A percentile compares a stretch with the other conserved stretches of the same genome.
Conservation (phyloP, 1,284 basidiomycete genomes). For the Boletellus deceptivus region DNA sequence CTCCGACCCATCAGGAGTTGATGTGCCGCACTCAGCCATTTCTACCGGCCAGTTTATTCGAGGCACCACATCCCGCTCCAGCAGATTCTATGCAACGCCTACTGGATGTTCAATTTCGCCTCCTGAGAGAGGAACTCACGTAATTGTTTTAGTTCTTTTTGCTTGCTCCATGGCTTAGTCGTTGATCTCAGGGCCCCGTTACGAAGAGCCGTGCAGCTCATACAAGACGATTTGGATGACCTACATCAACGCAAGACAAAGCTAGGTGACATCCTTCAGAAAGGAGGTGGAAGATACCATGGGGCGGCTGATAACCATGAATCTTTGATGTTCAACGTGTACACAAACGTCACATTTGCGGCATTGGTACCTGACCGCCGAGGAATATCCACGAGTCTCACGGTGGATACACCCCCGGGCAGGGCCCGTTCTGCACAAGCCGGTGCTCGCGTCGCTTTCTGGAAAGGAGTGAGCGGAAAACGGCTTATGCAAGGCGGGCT, state of each 20-base stretch:
- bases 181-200: slow-evolving; percentile 44
- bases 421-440: slow-evolving; percentile 41
- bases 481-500: slow-evolving; percentile 56
- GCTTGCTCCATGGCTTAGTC: neutral
- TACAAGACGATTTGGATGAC: slow-evolving; percentile 43
- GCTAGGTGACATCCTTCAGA: slow-evolving; percentile 38
- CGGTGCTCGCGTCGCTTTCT: slow-evolving; percentile 43
- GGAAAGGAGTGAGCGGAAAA: slow-evolving; percentile 52
- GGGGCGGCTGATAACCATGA: slow-evolving; percentile 39
- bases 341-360: slow-evolving; percentile 46
- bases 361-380: slow-evolving; percentile 44
- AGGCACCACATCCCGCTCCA: slow-evolving; percentile 59
- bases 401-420: slow-evolving; percentile 52
- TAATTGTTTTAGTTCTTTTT: slow-evolving; percentile 31
- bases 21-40: neutral
- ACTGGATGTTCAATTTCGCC: slow-evolving; percentile 69
- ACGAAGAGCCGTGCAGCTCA: slow-evolving; percentile 45
- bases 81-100: slow-evolving; percentile 55
- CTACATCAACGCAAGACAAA: slow-evolving; percentile 25
- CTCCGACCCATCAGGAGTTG: slow-evolving; percentile 1
- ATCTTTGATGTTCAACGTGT: slow-evolving; percentile 54
- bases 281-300: slow-evolving; percentile 48
- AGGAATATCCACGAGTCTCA: slow-evolving; percentile 47
- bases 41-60: slow-evolving; percentile 36
- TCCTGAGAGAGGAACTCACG: slow-evolving; percentile 68